Conservation (phyloP, 805 yeast species). For the Clavispora phyllophila region DNA sequence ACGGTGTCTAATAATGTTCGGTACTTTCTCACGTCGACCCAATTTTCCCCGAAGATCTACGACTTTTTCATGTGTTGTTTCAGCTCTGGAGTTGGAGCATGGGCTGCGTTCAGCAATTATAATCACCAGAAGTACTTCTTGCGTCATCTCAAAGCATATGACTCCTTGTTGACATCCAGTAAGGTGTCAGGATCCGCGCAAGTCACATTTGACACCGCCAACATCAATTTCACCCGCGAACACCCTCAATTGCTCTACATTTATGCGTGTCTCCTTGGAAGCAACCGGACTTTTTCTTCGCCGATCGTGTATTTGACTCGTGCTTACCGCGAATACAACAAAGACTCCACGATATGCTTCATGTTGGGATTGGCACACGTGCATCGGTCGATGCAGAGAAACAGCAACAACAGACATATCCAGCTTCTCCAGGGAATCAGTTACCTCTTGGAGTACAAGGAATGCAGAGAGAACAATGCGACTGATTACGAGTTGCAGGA, state of each 20-base stretch:
- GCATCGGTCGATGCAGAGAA: constrained; percentile 88
- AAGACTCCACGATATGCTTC: constrained; percentile 77
- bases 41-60: constrained; percentile 66
- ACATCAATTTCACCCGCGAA: constrained; percentile 30
- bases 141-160: constrained; percentile 86
- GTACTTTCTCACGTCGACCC: constrained; percentile 58
- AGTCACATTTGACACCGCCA: constrained; percentile 49
- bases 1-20: constrained; percentile 55
- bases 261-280: constrained; percentile 75
- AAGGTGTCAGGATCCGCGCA: constrained; percentile 77
- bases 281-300: constrained; percentile 78
- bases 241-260: constrained; percentile 70
- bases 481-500: constrained; percentile 61
- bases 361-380: constrained; percentile 74
- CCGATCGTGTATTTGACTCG: constrained; percentile 73
- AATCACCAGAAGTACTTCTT: constrained; percentile 87
- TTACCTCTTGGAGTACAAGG: constrained; percentile 66
- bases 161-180: constrained; percentile 50
- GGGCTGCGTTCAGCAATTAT: constrained; percentile 63
- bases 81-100: constrained; percentile 53
- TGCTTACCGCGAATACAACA: constrained; percentile 58
- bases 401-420: constrained; percentile 77
- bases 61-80: constrained; percentile 65
- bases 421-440: constrained; percentile 86
- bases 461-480: constrained; percentile 38